These are phyloP conservation scores for Paraconiothyrium brasiliense DNA, from an alignment of 2,329 filamentous ascomycete genomes.

Conservation along the genomic window DNA sequence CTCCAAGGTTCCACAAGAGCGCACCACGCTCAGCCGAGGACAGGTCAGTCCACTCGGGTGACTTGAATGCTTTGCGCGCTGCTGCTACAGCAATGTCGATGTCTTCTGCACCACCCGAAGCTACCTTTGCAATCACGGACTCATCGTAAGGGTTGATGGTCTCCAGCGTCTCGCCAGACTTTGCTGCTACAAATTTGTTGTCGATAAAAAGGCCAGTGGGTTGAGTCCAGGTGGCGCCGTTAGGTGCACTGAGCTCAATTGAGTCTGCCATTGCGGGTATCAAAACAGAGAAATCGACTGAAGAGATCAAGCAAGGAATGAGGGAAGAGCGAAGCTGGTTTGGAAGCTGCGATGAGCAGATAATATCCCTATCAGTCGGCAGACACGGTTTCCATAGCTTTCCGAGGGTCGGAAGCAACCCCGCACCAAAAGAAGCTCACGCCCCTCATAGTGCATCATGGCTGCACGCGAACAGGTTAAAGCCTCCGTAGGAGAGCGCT, in stretches of 20 bases:
- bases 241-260: slow-evolving; percentile 51
- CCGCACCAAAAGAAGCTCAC: slow-evolving; percentile 1
- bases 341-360: neutral
- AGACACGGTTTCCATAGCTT: neutral
- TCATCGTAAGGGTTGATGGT: slow-evolving; percentile 19
- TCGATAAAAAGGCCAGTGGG: slow-evolving; percentile 22
- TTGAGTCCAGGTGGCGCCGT: slow-evolving; percentile 49
- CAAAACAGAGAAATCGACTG: neutral
- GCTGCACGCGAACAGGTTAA: neutral
- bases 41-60: slow-evolving; percentile 24
- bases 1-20: slow-evolving; percentile 29
- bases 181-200: slow-evolving; percentile 14
- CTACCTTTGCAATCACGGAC: slow-evolving; percentile 36
- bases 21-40: slow-evolving; percentile 19
- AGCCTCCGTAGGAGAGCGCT: neutral
- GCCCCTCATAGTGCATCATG: slow-evolving; percentile 2
- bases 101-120: slow-evolving; percentile 42
- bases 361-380: neutral
- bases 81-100: slow-evolving; percentile 43
- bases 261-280: slow-evolving; percentile 13
- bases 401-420: slow-evolving; percentile 7
- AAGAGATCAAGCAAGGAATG: neutral
- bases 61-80: slow-evolving; percentile 31
- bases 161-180: slow-evolving; percentile 12
- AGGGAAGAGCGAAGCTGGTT: neutral